Evolutionary conservation across 257 asterid genomes (phyloP).

Genomic region (Coffea canephora): DNA sequence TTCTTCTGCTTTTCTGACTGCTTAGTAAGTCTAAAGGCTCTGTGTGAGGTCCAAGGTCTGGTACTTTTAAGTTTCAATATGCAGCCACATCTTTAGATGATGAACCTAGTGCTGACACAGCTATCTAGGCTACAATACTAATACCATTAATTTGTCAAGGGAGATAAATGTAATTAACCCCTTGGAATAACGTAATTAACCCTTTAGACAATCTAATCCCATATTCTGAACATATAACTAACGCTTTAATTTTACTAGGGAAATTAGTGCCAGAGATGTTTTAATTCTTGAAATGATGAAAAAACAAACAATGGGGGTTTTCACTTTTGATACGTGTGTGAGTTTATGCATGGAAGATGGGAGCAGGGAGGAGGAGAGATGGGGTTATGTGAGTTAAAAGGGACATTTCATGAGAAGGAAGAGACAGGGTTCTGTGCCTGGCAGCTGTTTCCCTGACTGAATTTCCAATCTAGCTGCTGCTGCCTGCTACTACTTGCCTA

Average conservation of each 20-base stretch:
- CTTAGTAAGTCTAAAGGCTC: conserved; percentile 5
- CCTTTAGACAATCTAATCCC: no score
- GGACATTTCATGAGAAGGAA: conserved; percentile 54
- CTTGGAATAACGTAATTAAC: no score
- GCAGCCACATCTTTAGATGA: conserved; percentile 5
- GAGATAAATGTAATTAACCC: no score
- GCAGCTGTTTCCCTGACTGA: conserved; percentile 26
- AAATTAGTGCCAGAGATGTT: background rate
- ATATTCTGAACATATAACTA: background rate
- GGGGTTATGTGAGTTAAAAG: conserved; percentile 26
- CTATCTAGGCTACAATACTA: background rate
- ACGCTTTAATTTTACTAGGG: background rate
- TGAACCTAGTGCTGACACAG: conserved; percentile 4
- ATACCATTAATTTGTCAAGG: no score
- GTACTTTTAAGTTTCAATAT: conserved; percentile 1
- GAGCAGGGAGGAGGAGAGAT: background rate
- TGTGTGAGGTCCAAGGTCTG: background rate
- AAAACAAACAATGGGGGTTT: background rate
- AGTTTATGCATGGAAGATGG: conserved; percentile 8
- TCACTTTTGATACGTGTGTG: background rate
- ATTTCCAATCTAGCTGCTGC: conserved; percentile 17
- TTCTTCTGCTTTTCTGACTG: conserved; percentile 18
- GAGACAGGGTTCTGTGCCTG: conserved; percentile 47
- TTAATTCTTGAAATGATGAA: background rate
- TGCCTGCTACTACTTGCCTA: conserved; percentile 4